These are phyloP conservation scores for Phytophthora tubulina DNA, from an alignment of 352 stramenopile species.

Conservation along the genomic window DNA sequence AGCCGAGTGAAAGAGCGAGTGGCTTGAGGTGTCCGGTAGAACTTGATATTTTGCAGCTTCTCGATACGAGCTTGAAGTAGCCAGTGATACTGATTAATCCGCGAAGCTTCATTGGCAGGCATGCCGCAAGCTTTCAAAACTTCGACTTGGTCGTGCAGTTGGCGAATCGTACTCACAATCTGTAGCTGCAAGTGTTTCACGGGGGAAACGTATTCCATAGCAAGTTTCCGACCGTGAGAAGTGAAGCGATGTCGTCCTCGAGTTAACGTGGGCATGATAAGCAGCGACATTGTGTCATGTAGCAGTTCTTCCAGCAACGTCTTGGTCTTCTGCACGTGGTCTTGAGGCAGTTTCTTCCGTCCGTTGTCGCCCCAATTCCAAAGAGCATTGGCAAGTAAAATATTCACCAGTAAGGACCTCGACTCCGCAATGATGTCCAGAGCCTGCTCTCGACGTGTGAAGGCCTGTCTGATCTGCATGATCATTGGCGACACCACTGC, in stretches of 20 bases:
- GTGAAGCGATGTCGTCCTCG: slow-evolving; percentile 81
- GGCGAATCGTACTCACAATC: slow-evolving; percentile 65
- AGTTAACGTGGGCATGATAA: slow-evolving; percentile 77
- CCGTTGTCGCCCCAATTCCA: slow-evolving; percentile 86
- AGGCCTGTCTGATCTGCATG: slow-evolving; percentile 90
- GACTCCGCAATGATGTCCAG: slow-evolving; percentile 75
- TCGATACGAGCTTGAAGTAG: slow-evolving; percentile 84
- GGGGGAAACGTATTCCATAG: slow-evolving; percentile 47
- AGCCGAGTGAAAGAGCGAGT: slow-evolving; percentile 87
- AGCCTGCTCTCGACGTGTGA: slow-evolving; percentile 74
- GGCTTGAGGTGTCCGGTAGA: slow-evolving; percentile 88
- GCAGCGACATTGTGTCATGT: slow-evolving; percentile 52
- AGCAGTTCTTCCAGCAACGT: slow-evolving; percentile 58
- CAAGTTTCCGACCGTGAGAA: slow-evolving; percentile 52
- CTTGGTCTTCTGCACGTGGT: slow-evolving; percentile 70
- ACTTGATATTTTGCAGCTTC: slow-evolving; percentile 89
- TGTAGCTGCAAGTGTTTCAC: slow-evolving; percentile 66
- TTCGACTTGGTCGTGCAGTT: slow-evolving; percentile 80
- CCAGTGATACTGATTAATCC: slow-evolving; percentile 92
- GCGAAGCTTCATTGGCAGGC: slow-evolving; percentile 86
- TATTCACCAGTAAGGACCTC: slow-evolving; percentile 76
- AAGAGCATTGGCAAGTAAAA: slow-evolving; percentile 78
- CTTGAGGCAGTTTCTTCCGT: slow-evolving; percentile 58
- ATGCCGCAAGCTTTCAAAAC: slow-evolving; percentile 76
- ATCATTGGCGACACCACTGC: slow-evolving; percentile 88